phyloP scores from a whole-genome alignment of 495 filamentous ascomycete genomes.

The Neurospora sp. region DNA sequence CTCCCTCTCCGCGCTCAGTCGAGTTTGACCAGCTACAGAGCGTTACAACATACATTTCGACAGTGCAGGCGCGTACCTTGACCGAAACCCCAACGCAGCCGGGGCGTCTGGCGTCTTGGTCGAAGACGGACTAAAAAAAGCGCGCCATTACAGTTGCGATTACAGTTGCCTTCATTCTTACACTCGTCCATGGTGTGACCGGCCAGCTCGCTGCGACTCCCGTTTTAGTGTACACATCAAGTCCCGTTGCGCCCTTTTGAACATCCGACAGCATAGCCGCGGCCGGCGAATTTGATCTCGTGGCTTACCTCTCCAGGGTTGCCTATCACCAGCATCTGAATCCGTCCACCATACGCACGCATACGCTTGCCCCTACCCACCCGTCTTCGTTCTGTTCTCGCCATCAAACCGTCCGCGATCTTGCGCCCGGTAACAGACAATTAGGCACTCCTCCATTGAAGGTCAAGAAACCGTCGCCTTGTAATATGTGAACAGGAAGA shows the following conservation, averaged over 20 bases:
- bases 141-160: not conserved
- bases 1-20: not conserved
- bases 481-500: not conserved
- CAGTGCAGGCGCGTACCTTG: not conserved
- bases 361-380: not conserved
- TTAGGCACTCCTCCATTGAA: not conserved
- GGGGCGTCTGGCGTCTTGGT: not conserved
- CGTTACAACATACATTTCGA: not conserved
- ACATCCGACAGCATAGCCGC: not conserved
- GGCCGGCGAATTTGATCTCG: not conserved
- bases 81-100: not conserved
- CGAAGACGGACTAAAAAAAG: not conserved
- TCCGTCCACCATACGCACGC: not conserved
- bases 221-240: not conserved
- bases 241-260: not conserved
- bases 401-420: not conserved
- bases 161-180: not conserved
- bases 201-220: not conserved
- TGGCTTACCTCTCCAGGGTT: not conserved
- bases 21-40: not conserved
- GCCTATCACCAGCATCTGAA: not conserved
- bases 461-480: not conserved
- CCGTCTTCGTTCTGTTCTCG: not conserved
- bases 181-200: not conserved
- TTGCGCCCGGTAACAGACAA: not conserved